Evolutionary conservation across 441 rosid species (phyloP).

Genomic region (Croton laevigatus): DNA sequence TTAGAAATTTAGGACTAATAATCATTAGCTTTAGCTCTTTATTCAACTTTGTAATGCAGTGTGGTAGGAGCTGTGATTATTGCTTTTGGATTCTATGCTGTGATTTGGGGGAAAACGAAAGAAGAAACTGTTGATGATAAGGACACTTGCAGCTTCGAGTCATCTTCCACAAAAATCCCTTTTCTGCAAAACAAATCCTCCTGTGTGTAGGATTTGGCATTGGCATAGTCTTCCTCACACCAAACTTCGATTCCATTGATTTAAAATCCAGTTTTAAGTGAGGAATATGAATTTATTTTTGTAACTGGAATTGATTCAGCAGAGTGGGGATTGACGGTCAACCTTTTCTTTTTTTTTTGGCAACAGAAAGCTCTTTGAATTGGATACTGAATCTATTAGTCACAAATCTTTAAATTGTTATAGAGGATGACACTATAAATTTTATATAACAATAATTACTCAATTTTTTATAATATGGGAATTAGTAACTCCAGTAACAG

Average conservation of each 20-base stretch:
- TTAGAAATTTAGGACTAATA: not conserved
- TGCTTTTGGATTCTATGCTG: constrained; percentile 45
- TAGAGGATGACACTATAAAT: not conserved
- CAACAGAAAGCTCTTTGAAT: not conserved
- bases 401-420: not conserved
- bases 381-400: not conserved
- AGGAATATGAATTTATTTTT: not conserved
- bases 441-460: too few species aligned
- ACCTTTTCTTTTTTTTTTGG: not conserved
- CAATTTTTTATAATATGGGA: not conserved
- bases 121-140: constrained; percentile 29
- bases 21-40: not conserved
- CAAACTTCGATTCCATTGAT: not conserved
- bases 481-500: too few species aligned
- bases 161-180: constrained; percentile 29
- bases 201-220: not conserved
- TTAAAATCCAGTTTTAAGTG: not conserved
- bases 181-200: constrained; percentile 25
- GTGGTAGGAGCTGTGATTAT: constrained; percentile 42
- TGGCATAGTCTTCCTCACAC: too few species aligned
- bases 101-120: constrained; percentile 50
- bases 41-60: constrained; percentile 28
- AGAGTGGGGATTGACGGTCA: not conserved
- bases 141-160: not conserved
- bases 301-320: not conserved